Evolutionary conservation across 2,329 filamentous ascomycete species (phyloP).

Genomic region (Fusarium nurragi): DNA sequence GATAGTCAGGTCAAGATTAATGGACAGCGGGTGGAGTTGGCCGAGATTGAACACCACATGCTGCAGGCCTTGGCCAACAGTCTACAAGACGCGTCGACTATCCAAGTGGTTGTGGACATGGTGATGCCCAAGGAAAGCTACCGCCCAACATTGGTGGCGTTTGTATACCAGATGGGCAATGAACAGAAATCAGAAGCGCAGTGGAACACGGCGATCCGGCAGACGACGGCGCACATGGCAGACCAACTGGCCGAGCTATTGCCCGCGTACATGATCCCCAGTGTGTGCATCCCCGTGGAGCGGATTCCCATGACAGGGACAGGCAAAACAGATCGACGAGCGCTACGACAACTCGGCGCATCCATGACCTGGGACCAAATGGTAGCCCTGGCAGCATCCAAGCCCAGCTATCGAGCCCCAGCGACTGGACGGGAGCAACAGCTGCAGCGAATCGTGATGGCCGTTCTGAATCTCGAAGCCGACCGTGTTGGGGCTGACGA

Average conservation of each 20-base stretch:
- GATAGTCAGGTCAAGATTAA: background rate
- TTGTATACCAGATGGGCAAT: background rate
- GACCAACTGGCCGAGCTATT: background rate
- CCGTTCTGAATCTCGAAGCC: too few species aligned
- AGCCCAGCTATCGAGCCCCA: background rate
- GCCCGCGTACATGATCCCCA: background rate
- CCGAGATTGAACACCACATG: background rate
- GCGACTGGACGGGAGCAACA: too few species aligned
- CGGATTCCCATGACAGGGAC: background rate
- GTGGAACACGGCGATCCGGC: too few species aligned
- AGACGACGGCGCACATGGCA: too few species aligned
- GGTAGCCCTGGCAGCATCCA: background rate
- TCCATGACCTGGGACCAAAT: background rate
- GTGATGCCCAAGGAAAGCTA: background rate
- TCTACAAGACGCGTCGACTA: background rate
- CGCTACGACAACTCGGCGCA: too few species aligned
- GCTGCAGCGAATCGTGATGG: too few species aligned
- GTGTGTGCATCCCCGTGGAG: background rate
- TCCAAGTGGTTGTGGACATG: background rate
- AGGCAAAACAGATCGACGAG: background rate
- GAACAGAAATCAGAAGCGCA: background rate
- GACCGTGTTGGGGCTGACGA: too few species aligned
- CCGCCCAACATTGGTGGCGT: background rate
- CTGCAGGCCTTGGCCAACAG: background rate
- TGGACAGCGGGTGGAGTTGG: background rate